Conservation (phyloP, 352 stramenopile genomes). For the Pythium coloratum region DNA sequence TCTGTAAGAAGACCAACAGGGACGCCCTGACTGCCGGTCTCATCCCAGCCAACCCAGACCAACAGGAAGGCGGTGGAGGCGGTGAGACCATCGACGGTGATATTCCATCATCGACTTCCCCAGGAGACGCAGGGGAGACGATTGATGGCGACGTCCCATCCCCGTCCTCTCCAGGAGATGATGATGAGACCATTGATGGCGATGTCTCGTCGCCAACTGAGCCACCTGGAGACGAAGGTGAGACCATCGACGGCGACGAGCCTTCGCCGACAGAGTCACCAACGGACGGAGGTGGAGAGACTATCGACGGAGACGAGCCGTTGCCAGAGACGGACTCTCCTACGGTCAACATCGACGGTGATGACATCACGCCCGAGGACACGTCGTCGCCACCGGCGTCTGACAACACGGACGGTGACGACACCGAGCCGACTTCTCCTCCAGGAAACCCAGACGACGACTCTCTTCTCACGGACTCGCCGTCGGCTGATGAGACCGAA, state of each 20-base stretch:
- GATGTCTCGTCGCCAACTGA: not conserved
- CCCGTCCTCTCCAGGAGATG: not conserved
- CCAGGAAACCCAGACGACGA: not conserved
- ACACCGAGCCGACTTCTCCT: not conserved
- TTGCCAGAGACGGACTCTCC: not conserved
- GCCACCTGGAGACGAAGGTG: no score
- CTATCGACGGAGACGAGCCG: slow-evolving; percentile 3
- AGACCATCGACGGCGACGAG: no score
- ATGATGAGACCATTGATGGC: not conserved
- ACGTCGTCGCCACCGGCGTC: not conserved
- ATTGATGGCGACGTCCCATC: not conserved
- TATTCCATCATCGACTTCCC: not conserved
- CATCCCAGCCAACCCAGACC: not conserved
- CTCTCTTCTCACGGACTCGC: not conserved
- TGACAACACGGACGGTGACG: not conserved
- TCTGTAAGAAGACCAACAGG: slow-evolving; percentile 12
- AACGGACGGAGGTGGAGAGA: no score
- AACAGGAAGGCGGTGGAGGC: not conserved
- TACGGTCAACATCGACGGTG: not conserved
- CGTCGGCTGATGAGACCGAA: not conserved
- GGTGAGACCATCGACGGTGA: not conserved
- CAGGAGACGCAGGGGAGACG: not conserved
- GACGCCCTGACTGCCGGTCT: not conserved
- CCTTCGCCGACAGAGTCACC: not conserved
- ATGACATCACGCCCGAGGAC: not conserved